These are phyloP conservation scores for Funneliformis mosseae DNA, from an alignment of 192 early-diverging fungal genomes.

Conservation along the genomic window DNA sequence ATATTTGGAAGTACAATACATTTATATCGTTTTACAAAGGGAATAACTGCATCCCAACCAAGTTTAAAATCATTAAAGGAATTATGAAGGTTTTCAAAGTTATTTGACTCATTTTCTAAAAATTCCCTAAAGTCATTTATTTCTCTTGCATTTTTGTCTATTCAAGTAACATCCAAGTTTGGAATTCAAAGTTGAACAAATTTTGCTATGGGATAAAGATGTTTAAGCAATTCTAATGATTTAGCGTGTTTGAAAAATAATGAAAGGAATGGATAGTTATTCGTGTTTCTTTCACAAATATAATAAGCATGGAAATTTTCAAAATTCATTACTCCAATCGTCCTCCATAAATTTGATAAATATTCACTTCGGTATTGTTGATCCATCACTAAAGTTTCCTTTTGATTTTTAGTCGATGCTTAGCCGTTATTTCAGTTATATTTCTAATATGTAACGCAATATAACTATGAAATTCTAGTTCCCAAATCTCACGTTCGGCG, in stretches of 20 bases:
- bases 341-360: conserved; percentile 18
- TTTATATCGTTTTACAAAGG: conserved; percentile 21
- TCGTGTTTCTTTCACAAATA: not conserved
- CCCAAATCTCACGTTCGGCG: not conserved
- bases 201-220: not conserved
- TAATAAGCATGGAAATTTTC: not conserved
- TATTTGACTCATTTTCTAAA: too few relatives aligned
- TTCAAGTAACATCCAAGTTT: conserved; percentile 2
- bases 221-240: not conserved
- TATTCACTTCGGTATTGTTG: not conserved
- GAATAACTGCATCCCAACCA: conserved; percentile 26
- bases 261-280: conserved; percentile 3
- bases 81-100: too few relatives aligned
- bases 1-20: conserved; percentile 20
- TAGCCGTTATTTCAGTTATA: not conserved
- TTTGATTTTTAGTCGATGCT: not conserved
- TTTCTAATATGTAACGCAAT: not conserved
- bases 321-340: not conserved
- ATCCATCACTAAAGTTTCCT: conserved; percentile 8
- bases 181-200: not conserved
- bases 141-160: not conserved
- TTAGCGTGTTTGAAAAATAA: conserved; percentile 21
- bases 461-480: not conserved
- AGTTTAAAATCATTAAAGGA: conserved; percentile 23
- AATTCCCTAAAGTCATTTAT: not conserved